phyloP scores from a whole-genome alignment of 495 filamentous ascomycete species.

The Viridothelium virens region DNA sequence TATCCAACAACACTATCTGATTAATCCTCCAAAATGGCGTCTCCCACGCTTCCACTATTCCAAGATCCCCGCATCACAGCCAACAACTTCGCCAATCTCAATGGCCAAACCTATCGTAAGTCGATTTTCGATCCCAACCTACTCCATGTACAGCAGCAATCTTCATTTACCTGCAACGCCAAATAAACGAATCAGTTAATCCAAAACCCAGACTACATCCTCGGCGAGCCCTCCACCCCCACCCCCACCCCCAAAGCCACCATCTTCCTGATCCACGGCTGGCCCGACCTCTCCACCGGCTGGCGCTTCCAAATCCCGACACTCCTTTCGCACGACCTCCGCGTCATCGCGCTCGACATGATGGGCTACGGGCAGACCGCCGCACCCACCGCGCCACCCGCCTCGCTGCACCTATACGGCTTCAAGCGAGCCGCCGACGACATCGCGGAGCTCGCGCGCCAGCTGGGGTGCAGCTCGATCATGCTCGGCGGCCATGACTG shows the following conservation, averaged over 20 bases:
- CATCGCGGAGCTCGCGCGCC: slow-evolving; percentile 54
- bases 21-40: slow-evolving; percentile 14
- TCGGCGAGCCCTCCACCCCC: slow-evolving; percentile 16
- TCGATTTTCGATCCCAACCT: neutral
- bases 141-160: too few relatives aligned
- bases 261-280: slow-evolving; percentile 49
- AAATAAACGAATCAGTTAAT: too few relatives aligned
- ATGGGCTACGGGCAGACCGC: slow-evolving; percentile 72
- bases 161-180: too few relatives aligned
- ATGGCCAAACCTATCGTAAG: slow-evolving; percentile 7
- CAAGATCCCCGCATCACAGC: slow-evolving; percentile 2
- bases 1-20: neutral
- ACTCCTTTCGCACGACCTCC: slow-evolving; percentile 57
- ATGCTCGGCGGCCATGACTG: slow-evolving; percentile 85
- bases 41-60: slow-evolving; percentile 10
- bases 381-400: slow-evolving; percentile 20
- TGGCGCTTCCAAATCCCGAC: slow-evolving; percentile 81
- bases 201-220: slow-evolving; percentile 24
- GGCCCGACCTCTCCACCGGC: slow-evolving; percentile 59
- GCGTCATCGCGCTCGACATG: slow-evolving; percentile 70
- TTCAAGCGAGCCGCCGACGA: slow-evolving; percentile 63
- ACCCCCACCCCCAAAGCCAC: slow-evolving; percentile 15
- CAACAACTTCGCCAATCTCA: neutral
- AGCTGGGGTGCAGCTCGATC: slow-evolving; percentile 51
- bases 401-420: slow-evolving; percentile 50